Conservation (phyloP, 495 filamentous ascomycete genomes). For the Emericellopsis terricola region DNA sequence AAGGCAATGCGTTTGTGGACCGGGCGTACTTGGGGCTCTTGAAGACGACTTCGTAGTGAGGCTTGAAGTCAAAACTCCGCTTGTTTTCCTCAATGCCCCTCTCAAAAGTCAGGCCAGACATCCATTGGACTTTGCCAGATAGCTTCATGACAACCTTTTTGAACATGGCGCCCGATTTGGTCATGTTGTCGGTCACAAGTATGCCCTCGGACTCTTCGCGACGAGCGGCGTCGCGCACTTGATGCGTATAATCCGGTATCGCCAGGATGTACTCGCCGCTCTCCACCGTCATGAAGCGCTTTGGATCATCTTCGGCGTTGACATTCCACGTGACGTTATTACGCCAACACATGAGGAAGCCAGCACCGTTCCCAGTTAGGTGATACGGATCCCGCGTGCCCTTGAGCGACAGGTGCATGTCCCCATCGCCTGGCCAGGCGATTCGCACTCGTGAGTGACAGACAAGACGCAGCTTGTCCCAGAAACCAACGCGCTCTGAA, state of each 20-base stretch:
- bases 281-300: conserved; percentile 85
- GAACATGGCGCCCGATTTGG: conserved; percentile 63
- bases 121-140: conserved; percentile 82
- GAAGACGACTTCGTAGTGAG: conserved; percentile 81
- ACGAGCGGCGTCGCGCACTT: conserved; percentile 51
- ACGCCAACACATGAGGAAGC: conserved; percentile 96
- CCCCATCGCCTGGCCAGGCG: conserved; percentile 84
- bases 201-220: conserved; percentile 39
- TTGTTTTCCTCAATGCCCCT: conserved; percentile 42
- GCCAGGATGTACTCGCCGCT: conserved; percentile 89
- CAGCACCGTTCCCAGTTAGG: conserved; percentile 80
- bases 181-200: conserved; percentile 40
- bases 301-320: conserved; percentile 63
- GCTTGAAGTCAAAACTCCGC: conserved; percentile 72
- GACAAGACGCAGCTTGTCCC: conserved; percentile 93
- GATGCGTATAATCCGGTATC: conserved; percentile 80
- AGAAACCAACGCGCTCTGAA: conserved; percentile 88
- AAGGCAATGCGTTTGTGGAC: conserved; percentile 33
- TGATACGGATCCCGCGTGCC: conserved; percentile 85
- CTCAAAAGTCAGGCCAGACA: conserved; percentile 84
- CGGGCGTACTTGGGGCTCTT: conserved; percentile 61
- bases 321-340: conserved; percentile 80
- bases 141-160: conserved; percentile 98
- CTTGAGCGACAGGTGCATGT: conserved; percentile 89
- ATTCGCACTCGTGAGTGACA: conserved; percentile 87